Base-by-base conservation (phyloP, 345 rosid genomes). In the Linum lewisii region DNA sequence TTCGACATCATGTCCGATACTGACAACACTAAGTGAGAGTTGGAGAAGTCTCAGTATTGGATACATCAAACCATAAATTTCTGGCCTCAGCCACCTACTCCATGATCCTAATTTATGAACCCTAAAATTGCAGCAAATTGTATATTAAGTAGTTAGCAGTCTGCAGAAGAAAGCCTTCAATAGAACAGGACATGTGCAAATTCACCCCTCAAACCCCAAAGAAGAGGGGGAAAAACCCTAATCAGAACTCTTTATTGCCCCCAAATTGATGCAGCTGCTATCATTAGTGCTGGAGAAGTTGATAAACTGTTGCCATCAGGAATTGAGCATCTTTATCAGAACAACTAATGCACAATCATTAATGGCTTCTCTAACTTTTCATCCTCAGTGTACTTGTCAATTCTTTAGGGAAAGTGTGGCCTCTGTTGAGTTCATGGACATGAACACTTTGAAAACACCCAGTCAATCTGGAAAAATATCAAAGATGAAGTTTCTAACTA, bases 321-420 rank as follows among this genome's bases (percentile, higher is more conserved):
- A 42, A 29, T 29, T 29, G 34, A 29, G 7, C 15, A 42, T 42
- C 47, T 42, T 42, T 42, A 42, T 42, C 47, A 42, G 7, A 14
- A 11, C 15, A 42, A 42, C 47, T 42, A 42, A 42, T 42, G 47
- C 16, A 16, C 47, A 16, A 42, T 42, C 47, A 42, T 42, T 42
- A 42, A 42, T 42, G 47, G 47, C 47, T 42, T 42, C 47, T 42
- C 47, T 42, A 42, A 42, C 47, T 42, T 42, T 42, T 42, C 47
- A 42, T 42, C 13, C 47, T 42, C n/a, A 11, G 47, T 42, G 18
- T 42, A 42, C 47, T 42, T 42, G 47, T 42, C 47, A 29, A 4
- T 42, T 42, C 4, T 42, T 42, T 14, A 42, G 18, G 47, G 18
- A 16, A 16, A 42, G 47, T 42, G 47, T 42, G 47, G 47, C 13